Evolutionary conservation across 805 yeast genomes (phyloP).

Genomic region (Candida insectalens): DNA sequence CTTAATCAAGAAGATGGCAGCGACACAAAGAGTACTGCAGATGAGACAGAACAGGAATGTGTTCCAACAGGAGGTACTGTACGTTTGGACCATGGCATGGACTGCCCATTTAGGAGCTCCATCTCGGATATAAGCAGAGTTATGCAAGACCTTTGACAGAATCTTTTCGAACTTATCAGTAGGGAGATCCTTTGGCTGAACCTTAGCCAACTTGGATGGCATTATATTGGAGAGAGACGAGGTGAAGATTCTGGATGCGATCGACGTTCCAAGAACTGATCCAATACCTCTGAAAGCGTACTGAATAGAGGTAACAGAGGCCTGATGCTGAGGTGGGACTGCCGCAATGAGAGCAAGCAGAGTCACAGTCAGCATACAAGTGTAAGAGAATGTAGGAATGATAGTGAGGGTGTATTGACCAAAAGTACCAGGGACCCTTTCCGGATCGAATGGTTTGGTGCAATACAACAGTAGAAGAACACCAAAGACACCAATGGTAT

Average conservation of each 20-base stretch:
- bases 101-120: constrained; percentile 44
- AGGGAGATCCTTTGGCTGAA: constrained; percentile 27
- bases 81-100: constrained; percentile 37
- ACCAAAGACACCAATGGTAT: constrained; percentile 37
- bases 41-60: constrained; percentile 39
- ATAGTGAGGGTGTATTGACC: constrained; percentile 34
- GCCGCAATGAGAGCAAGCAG: constrained; percentile 62
- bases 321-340: constrained; percentile 57
- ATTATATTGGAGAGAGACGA: constrained; percentile 27
- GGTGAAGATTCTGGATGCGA: constrained; percentile 57
- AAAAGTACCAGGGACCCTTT: constrained; percentile 15
- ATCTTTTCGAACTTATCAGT: constrained; percentile 30
- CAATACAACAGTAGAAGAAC: constrained; percentile 13
- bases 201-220: constrained; percentile 20
- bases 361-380: constrained; percentile 56
- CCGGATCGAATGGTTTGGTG: constrained; percentile 41
- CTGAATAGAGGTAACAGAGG: constrained; percentile 57
- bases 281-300: constrained; percentile 61
- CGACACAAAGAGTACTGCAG: constrained; percentile 29
- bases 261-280: constrained; percentile 53
- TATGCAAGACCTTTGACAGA: constrained; percentile 43
- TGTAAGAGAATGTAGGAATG: constrained; percentile 45
- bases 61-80: constrained; percentile 41
- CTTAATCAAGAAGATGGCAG: constrained; percentile 36
- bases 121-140: constrained; percentile 40